A percentile compares a stretch with the other conserved stretches of the same genome.
Conservation (phyloP, 257 asterid genomes). For the Salvia splendens region DNA sequence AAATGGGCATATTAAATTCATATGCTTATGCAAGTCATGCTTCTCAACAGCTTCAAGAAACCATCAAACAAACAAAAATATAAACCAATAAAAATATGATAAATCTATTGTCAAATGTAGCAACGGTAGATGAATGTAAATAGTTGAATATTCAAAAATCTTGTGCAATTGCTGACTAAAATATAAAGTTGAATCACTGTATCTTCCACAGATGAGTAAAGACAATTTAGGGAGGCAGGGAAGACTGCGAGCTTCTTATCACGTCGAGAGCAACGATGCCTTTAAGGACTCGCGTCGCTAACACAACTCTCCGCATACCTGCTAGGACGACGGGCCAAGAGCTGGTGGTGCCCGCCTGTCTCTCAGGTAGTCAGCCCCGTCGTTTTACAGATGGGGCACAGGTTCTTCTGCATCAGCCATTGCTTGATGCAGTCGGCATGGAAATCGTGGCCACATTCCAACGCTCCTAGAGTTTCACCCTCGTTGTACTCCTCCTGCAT, state of each 20-base stretch:
- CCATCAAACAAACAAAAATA: background rate
- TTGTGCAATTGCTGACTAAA: constrained; percentile 31
- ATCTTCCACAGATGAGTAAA: constrained; percentile 23
- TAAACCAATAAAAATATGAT: constrained; percentile 11
- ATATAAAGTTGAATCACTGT: constrained; percentile 25
- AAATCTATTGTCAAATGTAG: constrained; percentile 30
- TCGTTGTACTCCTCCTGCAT: constrained; percentile 54
- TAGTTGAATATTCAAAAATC: constrained; percentile 35
- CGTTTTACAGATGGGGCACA: constrained; percentile 67
- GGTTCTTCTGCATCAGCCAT: constrained; percentile 63
- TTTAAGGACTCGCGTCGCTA: constrained; percentile 1
- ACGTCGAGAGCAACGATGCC: background rate
- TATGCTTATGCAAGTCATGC: too few relatives aligned
- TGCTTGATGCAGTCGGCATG: constrained; percentile 58
- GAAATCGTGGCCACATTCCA: constrained; percentile 63
- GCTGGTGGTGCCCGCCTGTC: background rate
- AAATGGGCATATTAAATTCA: too few relatives aligned
- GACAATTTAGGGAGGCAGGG: constrained; percentile 28
- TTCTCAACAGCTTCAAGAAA: too few relatives aligned
- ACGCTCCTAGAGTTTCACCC: constrained; percentile 53
- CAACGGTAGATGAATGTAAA: constrained; percentile 8
- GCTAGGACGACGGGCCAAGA: background rate
- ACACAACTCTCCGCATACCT: background rate
- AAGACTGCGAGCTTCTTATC: constrained; percentile 7
- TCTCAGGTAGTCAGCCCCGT: constrained; percentile 47